phyloP scores from a whole-genome alignment of 1,284 basidiomycete genomes.

The Pascua guehoae region DNA sequence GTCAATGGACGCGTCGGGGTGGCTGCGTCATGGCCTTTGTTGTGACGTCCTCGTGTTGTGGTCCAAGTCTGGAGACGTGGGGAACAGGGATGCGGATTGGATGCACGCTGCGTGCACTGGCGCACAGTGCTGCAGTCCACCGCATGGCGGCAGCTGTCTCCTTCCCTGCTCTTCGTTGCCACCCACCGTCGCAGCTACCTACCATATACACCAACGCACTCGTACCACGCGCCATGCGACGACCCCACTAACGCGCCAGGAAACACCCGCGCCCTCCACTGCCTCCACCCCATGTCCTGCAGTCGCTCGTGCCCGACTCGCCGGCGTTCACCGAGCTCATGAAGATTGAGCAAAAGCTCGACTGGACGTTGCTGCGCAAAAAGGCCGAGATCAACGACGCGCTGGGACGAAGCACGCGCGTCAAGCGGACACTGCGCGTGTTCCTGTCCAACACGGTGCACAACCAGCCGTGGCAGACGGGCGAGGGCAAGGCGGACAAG shows the following conservation, averaged over 20 bases:
- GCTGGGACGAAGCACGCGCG: conserved; percentile 48
- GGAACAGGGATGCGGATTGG: no score
- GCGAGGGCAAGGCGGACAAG: conserved; percentile 28
- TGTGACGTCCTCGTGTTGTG: no score
- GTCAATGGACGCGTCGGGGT: conserved; percentile 2
- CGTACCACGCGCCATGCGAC: no score
- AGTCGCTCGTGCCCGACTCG: conserved; percentile 63
- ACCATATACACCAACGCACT: no score
- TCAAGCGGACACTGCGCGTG: conserved; percentile 77
- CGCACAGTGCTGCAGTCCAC: background rate
- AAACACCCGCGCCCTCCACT: conserved; percentile 41
- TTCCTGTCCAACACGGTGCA: conserved; percentile 86
- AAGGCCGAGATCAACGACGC: conserved; percentile 85
- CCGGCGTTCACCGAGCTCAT: conserved; percentile 81
- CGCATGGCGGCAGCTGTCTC: background rate
- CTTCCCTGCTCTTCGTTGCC: background rate
- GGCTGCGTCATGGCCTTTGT: no score
- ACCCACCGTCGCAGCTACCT: background rate
- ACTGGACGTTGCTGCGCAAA: conserved; percentile 93
- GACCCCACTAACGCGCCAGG: conserved; percentile 14
- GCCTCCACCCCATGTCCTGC: conserved; percentile 47
- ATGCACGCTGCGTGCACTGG: no score
- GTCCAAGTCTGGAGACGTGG: no score
- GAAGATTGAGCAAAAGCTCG: conserved; percentile 83
- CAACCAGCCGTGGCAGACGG: conserved; percentile 74